phyloP scores from a whole-genome alignment of 1,139 yeast genomes.

The Geotrichum histeridarum region DNA sequence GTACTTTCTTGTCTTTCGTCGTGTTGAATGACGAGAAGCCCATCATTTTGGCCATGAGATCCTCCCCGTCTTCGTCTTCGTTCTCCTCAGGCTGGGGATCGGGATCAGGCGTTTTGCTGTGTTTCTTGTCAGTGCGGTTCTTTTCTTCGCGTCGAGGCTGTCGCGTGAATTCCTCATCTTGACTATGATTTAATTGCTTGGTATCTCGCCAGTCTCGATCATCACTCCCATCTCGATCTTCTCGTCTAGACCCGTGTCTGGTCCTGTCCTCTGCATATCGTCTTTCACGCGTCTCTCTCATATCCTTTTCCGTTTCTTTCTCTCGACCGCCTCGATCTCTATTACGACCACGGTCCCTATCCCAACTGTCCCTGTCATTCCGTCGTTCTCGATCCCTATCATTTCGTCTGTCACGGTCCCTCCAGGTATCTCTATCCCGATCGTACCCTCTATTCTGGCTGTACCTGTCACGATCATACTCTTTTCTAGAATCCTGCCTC shows the following conservation, averaged over 20 bases:
- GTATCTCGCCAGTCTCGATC: too few species aligned
- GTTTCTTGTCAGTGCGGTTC: not conserved
- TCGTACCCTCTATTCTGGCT: slow-evolving; percentile 5
- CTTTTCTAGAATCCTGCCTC: slow-evolving; percentile 9
- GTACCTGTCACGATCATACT: slow-evolving; percentile 5
- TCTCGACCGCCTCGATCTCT: not conserved
- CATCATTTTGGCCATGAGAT: slow-evolving; percentile 46
- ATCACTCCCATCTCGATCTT: not conserved
- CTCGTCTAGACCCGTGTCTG: not conserved
- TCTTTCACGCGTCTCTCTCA: not conserved
- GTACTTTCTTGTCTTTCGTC: slow-evolving; percentile 57
- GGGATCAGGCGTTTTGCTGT: not conserved
- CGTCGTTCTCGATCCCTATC: slow-evolving; percentile 7
- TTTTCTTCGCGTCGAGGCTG: not conserved
- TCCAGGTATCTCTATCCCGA: slow-evolving; percentile 7
- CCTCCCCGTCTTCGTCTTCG: slow-evolving; percentile 30
- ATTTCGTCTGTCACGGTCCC: not conserved
- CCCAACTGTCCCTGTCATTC: slow-evolving; percentile 1
- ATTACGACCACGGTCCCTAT: slow-evolving; percentile 10
- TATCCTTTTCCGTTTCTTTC: not conserved
- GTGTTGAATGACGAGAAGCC: slow-evolving; percentile 60
- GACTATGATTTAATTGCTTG: too few species aligned
- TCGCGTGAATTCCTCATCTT: too few species aligned
- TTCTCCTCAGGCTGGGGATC: slow-evolving; percentile 17
- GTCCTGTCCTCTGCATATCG: not conserved